Base-by-base conservation (phyloP, 2,329 filamentous ascomycete genomes). In the Penicillium sp. region DNA sequence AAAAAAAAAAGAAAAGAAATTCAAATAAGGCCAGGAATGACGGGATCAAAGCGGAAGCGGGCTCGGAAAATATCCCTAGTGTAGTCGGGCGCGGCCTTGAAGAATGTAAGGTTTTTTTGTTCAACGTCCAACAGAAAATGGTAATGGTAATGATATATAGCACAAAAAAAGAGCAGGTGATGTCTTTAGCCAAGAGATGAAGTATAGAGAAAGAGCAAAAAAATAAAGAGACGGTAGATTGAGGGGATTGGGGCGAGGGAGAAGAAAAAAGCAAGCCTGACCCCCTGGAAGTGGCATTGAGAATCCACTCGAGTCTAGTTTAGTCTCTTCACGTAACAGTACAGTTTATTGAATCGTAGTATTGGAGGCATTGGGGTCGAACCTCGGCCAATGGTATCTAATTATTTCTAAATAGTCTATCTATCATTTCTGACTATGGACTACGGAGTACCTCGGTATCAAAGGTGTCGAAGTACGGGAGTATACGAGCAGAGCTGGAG, bases 211-310 rank as follows among this genome's bases (percentile, higher is more conserved):
- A 27, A 27, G 24, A 18, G 18, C 18, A 18, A 18, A 18, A 18
- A 27, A 27, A 27, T 40, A 52, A 48, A 58, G 22, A 42, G 22
- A 50, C 45, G 43, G 53, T 48, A 43, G 45, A 50, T 5, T 21
- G 47, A 50, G 53, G 53, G 21, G 13, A 16, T n/a, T 18, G 49
- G 46, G 45, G 48, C 49, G 45, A 48, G 47, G 51, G 53, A 38
- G 55, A 48, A 44, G 45, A 46, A 47, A 56, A 55, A 61, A 54
- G 47, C 40, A 32, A 58, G 46, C 32, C 48, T 54, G 22, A 21
- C 40, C 62, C 62, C 62, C 61, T 64, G 61, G 61, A 62, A 61
- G 59, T 58, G 58, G 55, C 57, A 61, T 60, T 54, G 54, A 62
- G 55, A 60, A 57, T 58, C 62, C 62, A 65, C 62, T 62, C 27